These are phyloP conservation scores for Plasmodium relictum DNA, from an alignment of 169 alveolate species.

Conservation along the genomic window DNA sequence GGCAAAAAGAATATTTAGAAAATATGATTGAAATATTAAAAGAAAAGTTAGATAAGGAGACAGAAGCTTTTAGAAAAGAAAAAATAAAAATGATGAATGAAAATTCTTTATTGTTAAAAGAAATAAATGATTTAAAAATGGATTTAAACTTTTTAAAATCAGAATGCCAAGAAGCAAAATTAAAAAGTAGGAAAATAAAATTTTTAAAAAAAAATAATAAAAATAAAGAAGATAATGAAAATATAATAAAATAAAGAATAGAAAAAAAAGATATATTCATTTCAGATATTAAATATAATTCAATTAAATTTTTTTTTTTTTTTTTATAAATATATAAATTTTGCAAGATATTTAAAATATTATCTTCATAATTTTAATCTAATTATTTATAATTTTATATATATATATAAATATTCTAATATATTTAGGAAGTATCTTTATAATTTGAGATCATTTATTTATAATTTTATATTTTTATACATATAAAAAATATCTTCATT, in stretches of 20 bases:
- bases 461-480: too few relatives aligned
- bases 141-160: conserved; percentile 68
- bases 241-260: background rate
- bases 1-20: conserved; percentile 70
- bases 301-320: too few relatives aligned
- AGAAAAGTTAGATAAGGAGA: conserved; percentile 60
- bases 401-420: too few relatives aligned
- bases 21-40: conserved; percentile 71
- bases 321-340: too few relatives aligned
- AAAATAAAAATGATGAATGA: conserved; percentile 76
- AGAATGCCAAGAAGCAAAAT: conserved; percentile 56
- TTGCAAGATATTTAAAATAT: too few relatives aligned
- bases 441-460: too few relatives aligned
- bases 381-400: too few relatives aligned
- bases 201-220: conserved; percentile 34
- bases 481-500: too few relatives aligned
- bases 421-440: too few relatives aligned
- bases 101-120: conserved; percentile 60
- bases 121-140: conserved; percentile 71
- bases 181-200: conserved; percentile 24
- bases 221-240: background rate
- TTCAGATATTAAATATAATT: too few relatives aligned
- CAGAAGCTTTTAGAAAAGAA: conserved; percentile 72
- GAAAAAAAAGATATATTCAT: background rate
- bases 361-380: too few relatives aligned